Evolutionary conservation across 1,284 basidiomycete genomes (phyloP).

Genomic region (Ustilago xerochloae): DNA sequence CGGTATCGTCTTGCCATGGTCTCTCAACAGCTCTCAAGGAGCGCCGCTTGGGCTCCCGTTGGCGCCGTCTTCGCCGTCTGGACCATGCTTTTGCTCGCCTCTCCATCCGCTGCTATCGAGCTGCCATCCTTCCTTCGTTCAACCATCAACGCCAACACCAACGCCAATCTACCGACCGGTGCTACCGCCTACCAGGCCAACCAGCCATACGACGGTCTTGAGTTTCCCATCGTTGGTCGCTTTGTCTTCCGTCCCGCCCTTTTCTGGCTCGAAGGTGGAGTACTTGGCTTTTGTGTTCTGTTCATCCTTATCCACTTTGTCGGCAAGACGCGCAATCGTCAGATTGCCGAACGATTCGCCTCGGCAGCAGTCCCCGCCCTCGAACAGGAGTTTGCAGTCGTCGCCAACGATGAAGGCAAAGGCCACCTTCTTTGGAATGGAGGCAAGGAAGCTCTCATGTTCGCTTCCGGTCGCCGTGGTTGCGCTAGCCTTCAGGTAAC

Average conservation of each 20-base stretch:
- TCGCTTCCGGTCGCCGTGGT: constrained; percentile 62
- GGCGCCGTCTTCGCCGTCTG: constrained; percentile 43
- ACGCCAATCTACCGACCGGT: constrained; percentile 26
- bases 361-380: constrained; percentile 41
- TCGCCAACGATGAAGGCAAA: constrained; percentile 49
- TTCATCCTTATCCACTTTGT: constrained; percentile 55
- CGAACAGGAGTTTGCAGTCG: constrained; percentile 54
- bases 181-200: constrained; percentile 45
- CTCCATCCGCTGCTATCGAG: constrained; percentile 37
- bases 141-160: constrained; percentile 7
- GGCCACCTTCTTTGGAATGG: constrained; percentile 62
- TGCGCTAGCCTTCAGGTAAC: constrained; percentile 57
- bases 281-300: constrained; percentile 43
- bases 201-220: constrained; percentile 44
- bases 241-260: constrained; percentile 51
- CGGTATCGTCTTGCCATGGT: constrained; percentile 4
- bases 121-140: constrained; percentile 31
- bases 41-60: constrained; percentile 6
- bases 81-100: constrained; percentile 40
- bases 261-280: constrained; percentile 52
- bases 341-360: constrained; percentile 44
- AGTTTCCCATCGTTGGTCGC: constrained; percentile 26
- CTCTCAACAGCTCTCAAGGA: constrained; percentile 7
- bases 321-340: constrained; percentile 52
- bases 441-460: constrained; percentile 58